Percentiles rank a stretch among this genome's conserved stretches.
These are phyloP conservation scores for Salix dunnii DNA, from an alignment of 345 rosid species.

Conservation along the genomic window DNA sequence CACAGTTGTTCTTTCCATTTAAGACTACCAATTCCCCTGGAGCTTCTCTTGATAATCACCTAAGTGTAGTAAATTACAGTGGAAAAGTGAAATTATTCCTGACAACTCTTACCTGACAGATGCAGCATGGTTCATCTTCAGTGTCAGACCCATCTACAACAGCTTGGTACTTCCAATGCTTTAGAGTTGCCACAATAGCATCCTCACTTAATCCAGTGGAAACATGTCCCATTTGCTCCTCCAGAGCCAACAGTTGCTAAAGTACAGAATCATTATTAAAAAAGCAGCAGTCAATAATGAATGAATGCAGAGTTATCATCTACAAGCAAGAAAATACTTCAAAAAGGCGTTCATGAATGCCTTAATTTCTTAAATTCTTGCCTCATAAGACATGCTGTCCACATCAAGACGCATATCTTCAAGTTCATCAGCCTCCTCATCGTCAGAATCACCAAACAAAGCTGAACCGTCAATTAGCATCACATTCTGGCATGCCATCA, in stretches of 20 bases:
- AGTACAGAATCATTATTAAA: neutral
- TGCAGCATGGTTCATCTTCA: constrained; percentile 25
- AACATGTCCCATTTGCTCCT: constrained; percentile 27
- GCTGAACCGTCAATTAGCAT: constrained; percentile 6
- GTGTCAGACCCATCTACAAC: neutral
- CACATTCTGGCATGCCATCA: constrained; percentile 19
- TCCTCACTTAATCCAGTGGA: constrained; percentile 27
- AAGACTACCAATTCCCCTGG: neutral
- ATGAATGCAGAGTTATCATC: neutral
- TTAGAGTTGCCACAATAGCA: constrained; percentile 15
- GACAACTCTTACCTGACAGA: constrained; percentile 40
- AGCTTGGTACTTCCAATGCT: constrained; percentile 10
- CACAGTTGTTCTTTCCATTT: neutral
- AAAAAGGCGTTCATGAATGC: neutral
- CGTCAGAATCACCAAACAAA: constrained; percentile 7
- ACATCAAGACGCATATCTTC: constrained; percentile 27
- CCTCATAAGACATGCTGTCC: constrained; percentile 39
- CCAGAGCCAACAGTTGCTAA: constrained; percentile 33
- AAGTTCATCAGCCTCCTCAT: neutral
- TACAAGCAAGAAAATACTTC: neutral
- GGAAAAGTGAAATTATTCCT: neutral
- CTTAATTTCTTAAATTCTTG: neutral
- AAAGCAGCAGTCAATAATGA: neutral
- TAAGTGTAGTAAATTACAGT: no score
- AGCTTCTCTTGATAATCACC: neutral